Conservation (phyloP, 352 stramenopile genomes). For the Phytophthora fragariaefolia region DNA sequence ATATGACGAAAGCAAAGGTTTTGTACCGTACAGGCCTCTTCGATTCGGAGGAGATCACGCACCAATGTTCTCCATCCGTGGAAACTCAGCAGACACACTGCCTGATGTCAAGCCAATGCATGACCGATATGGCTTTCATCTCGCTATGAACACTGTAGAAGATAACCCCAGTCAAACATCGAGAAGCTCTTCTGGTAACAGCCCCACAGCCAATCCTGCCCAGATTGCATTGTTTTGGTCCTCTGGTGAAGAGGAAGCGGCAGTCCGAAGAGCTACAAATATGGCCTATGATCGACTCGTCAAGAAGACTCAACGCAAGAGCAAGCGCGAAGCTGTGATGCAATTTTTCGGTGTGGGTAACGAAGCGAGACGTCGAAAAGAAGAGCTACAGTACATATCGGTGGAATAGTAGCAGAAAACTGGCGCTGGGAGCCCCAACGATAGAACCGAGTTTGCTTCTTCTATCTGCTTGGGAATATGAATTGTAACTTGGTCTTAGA, state of each 20-base stretch:
- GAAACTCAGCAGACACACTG: slow-evolving; percentile 1
- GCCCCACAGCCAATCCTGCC: background rate
- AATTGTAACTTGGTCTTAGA: too few species aligned
- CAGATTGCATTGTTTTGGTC: slow-evolving; percentile 34
- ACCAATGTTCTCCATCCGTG: slow-evolving; percentile 32
- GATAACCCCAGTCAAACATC: background rate
- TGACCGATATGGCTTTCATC: slow-evolving; percentile 3
- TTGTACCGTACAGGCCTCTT: slow-evolving; percentile 39
- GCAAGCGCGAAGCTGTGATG: slow-evolving; percentile 20
- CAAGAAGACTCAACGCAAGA: slow-evolving; percentile 21
- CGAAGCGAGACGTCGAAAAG: slow-evolving; percentile 22
- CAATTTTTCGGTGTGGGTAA: slow-evolving; percentile 25
- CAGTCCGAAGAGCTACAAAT: slow-evolving; percentile 27
- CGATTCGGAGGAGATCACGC: slow-evolving; percentile 25
- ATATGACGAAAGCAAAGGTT: slow-evolving; percentile 32
- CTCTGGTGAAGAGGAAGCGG: slow-evolving; percentile 31
- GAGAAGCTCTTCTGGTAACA: slow-evolving; percentile 6
- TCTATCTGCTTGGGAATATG: too few species aligned
- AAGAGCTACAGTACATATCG: slow-evolving; percentile 15
- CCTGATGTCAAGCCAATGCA: slow-evolving; percentile 8
- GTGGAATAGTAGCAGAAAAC: slow-evolving; percentile 19
- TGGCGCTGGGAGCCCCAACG: too few species aligned
- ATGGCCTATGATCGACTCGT: slow-evolving; percentile 34
- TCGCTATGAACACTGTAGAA: background rate
- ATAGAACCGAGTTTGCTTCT: too few species aligned